A percentile compares a stretch with the other conserved stretches of the same genome.
These are phyloP conservation scores for Aspergillus quadricinctus DNA, from an alignment of 2,329 filamentous ascomycete genomes.

Conservation along the genomic window DNA sequence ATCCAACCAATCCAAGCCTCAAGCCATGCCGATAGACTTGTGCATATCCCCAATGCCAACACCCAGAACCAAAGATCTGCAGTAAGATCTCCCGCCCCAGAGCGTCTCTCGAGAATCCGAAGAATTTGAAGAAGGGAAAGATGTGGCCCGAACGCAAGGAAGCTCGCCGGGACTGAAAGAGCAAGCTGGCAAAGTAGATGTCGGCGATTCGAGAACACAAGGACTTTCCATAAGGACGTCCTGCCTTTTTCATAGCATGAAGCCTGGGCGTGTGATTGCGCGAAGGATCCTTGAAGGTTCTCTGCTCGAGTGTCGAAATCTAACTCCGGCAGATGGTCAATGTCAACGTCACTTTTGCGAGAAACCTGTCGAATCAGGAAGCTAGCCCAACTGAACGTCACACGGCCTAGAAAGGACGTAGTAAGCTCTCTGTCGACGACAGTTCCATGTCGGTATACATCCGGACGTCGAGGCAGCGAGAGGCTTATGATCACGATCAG, in stretches of 20 bases:
- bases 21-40: constrained; percentile 53
- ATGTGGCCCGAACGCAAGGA: constrained; percentile 67
- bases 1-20: constrained; percentile 66
- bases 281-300: constrained; percentile 49
- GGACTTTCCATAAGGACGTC: constrained; percentile 54
- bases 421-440: constrained; percentile 62
- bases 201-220: constrained; percentile 56
- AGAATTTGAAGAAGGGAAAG: constrained; percentile 65
- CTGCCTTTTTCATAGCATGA: constrained; percentile 16
- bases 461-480: constrained; percentile 61
- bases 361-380: constrained; percentile 52
- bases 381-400: constrained; percentile 63
- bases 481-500: background rate
- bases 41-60: constrained; percentile 56
- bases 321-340: constrained; percentile 59
- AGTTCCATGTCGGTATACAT: constrained; percentile 57
- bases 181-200: constrained; percentile 56
- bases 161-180: constrained; percentile 51
- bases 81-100: constrained; percentile 42
- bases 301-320: constrained; percentile 53
- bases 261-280: constrained; percentile 9
- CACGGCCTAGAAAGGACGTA: constrained; percentile 56
- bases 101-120: constrained; percentile 56
- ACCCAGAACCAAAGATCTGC: constrained; percentile 65
- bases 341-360: constrained; percentile 57